These are phyloP conservation scores for Medicago ruthenica DNA, from an alignment of 306 rosid genomes.

Conservation along the genomic window DNA sequence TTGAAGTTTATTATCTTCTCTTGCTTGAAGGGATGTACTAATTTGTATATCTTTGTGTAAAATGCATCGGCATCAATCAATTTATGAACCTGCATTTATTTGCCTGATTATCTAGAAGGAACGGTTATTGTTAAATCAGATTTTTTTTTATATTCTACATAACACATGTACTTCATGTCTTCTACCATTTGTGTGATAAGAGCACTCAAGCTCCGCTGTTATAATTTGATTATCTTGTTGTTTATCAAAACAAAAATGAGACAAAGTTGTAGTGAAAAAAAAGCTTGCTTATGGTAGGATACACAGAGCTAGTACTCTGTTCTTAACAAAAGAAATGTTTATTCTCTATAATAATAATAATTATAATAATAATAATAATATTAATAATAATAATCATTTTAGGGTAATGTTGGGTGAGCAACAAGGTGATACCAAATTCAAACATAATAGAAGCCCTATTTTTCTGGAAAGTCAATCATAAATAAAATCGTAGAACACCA, in stretches of 20 bases:
- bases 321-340: background rate
- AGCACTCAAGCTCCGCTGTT: background rate
- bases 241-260: background rate
- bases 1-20: conserved; percentile 16
- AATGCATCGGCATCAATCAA: background rate
- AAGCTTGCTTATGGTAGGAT: conserved; percentile 11
- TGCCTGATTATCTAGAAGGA: conserved; percentile 20
- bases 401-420: background rate
- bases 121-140: conserved; percentile 25
- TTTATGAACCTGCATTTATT: conserved; percentile 17
- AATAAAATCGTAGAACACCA: background rate
- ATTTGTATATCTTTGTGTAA: conserved; percentile 8
- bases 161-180: conserved; percentile 28
- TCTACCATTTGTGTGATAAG: conserved; percentile 11
- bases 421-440: background rate
- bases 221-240: conserved; percentile 10
- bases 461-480: background rate
- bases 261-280: background rate
- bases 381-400: background rate
- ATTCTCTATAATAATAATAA: background rate
- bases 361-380: too few species aligned
- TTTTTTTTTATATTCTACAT: conserved; percentile 7
- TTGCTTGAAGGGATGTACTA: conserved; percentile 27
- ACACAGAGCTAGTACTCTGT: background rate
- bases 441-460: background rate